Conservation (phyloP, 2,329 filamentous ascomycete species). For the Magnaporthales sp. region DNA sequence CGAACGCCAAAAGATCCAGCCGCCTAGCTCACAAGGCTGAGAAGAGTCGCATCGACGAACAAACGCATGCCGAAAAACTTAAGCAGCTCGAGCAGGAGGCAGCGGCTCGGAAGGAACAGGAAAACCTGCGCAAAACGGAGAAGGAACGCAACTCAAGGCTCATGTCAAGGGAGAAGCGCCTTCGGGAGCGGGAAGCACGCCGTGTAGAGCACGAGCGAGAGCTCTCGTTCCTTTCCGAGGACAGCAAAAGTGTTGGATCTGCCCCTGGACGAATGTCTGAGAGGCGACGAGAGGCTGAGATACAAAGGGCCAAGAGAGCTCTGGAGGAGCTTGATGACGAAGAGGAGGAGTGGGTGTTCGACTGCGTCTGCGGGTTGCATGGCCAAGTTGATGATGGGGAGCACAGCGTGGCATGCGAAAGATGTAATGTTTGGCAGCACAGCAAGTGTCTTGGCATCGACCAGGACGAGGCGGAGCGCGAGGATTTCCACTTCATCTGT, state of each 20-base stretch:
- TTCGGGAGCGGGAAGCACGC: constrained; percentile 77
- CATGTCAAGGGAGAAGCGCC: constrained; percentile 74
- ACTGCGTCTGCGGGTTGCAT: constrained; percentile 84
- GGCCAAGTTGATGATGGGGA: constrained; percentile 92
- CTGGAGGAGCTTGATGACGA: constrained; percentile 59
- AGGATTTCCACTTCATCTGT: constrained; percentile 85
- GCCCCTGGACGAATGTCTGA: constrained; percentile 61
- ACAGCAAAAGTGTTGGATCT: constrained; percentile 51
- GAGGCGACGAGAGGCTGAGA: constrained; percentile 71
- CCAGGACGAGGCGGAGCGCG: constrained; percentile 68
- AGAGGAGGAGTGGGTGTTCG: constrained; percentile 87
- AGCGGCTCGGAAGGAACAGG: constrained; percentile 58
- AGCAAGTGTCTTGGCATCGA: constrained; percentile 81
- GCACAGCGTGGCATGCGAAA: constrained; percentile 89
- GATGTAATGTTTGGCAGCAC: constrained; percentile 94
- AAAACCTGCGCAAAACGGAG: constrained; percentile 49
- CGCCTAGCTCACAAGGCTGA: constrained; percentile 77
- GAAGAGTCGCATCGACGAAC: constrained; percentile 65
- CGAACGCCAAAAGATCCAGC: constrained; percentile 89
- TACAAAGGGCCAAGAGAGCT: constrained; percentile 70
- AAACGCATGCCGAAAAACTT: constrained; percentile 60
- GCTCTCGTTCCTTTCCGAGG: constrained; percentile 68
- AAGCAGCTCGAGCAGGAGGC: constrained; percentile 56
- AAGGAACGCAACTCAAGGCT: constrained; percentile 71
- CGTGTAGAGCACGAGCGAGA: constrained; percentile 81